phyloP scores from a whole-genome alignment of 495 filamentous ascomycete species.

The Talaromyces nanjingensis region DNA sequence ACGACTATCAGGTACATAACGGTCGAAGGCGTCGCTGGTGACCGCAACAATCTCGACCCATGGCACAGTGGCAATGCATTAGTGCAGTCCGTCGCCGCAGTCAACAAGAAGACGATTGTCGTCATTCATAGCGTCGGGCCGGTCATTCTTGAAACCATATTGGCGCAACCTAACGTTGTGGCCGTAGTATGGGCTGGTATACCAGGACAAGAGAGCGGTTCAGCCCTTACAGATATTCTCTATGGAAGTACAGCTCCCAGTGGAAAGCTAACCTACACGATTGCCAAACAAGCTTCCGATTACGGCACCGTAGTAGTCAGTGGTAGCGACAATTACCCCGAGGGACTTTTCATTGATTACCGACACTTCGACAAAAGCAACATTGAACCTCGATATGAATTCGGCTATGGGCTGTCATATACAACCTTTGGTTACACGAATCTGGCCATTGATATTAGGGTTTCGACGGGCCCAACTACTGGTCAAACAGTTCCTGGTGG shows the following conservation, averaged over 20 bases:
- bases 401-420: slow-evolving; percentile 62
- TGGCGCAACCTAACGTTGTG: slow-evolving; percentile 62
- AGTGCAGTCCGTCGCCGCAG: slow-evolving; percentile 57
- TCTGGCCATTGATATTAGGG: slow-evolving; percentile 26
- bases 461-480: slow-evolving; percentile 25
- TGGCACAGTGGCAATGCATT: slow-evolving; percentile 48
- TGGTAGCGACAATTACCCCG: slow-evolving; percentile 40
- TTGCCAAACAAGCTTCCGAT: slow-evolving; percentile 54
- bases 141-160: slow-evolving; percentile 67
- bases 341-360: slow-evolving; percentile 63
- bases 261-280: slow-evolving; percentile 81
- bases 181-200: slow-evolving; percentile 74
- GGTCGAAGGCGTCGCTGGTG: slow-evolving; percentile 52
- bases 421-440: slow-evolving; percentile 52
- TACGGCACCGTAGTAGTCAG: slow-evolving; percentile 41
- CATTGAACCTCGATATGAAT: slow-evolving; percentile 55
- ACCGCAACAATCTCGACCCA: slow-evolving; percentile 45
- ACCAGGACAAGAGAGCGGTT: slow-evolving; percentile 72
- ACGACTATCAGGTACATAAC: slow-evolving; percentile 40
- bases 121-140: slow-evolving; percentile 74
- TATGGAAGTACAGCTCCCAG: slow-evolving; percentile 70
- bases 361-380: slow-evolving; percentile 57
- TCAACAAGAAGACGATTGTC: slow-evolving; percentile 63
- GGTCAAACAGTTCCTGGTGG: slow-evolving; percentile 47
- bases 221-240: slow-evolving; percentile 64